A percentile compares a stretch with the other conserved stretches of the same genome.
Evolutionary conservation across 257 asterid genomes (phyloP).

Genomic region (Capsicum rhomboideum): DNA sequence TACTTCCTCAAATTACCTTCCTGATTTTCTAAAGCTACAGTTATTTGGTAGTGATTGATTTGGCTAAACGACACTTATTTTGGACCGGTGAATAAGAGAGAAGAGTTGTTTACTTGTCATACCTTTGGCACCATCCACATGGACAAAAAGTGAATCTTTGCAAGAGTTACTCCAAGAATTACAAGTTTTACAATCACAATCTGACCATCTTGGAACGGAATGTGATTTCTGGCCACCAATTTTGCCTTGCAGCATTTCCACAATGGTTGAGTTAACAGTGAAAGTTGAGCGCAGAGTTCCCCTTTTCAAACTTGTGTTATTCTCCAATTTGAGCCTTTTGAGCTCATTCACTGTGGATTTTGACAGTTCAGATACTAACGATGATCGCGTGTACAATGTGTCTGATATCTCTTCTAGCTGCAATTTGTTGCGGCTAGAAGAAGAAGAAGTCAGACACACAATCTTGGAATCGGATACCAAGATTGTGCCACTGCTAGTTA

Average conservation of each 20-base stretch:
- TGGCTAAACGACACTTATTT: neutral
- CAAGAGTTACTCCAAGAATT: conserved; percentile 49
- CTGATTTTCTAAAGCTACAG: neutral
- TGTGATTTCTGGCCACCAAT: conserved; percentile 32
- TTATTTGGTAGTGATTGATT: neutral
- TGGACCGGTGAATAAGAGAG: neutral
- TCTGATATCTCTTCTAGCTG: conserved; percentile 88
- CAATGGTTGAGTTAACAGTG: conserved; percentile 54
- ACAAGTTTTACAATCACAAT: conserved; percentile 79
- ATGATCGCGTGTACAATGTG: conserved; percentile 69
- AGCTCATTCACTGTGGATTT: conserved; percentile 36
- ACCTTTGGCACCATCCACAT: conserved; percentile 70
- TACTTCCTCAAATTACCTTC: neutral
- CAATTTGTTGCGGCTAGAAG: conserved; percentile 27
- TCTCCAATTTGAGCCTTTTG: conserved; percentile 23
- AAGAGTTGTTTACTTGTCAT: neutral
- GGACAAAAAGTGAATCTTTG: conserved; percentile 59
- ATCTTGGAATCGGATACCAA: conserved; percentile 65
- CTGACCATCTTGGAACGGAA: conserved; percentile 75
- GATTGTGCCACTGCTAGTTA: conserved; percentile 43
- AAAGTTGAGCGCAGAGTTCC: conserved; percentile 26
- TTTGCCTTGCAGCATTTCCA: conserved; percentile 65
- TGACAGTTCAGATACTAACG: conserved; percentile 44
- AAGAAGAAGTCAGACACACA: conserved; percentile 39
- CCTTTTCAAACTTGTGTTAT: neutral